Evolutionary conservation across 768 basidiomycete genomes (phyloP), one percentile per base, ranked within the genome.

Genomic region (Nidularia sp.): DNA sequence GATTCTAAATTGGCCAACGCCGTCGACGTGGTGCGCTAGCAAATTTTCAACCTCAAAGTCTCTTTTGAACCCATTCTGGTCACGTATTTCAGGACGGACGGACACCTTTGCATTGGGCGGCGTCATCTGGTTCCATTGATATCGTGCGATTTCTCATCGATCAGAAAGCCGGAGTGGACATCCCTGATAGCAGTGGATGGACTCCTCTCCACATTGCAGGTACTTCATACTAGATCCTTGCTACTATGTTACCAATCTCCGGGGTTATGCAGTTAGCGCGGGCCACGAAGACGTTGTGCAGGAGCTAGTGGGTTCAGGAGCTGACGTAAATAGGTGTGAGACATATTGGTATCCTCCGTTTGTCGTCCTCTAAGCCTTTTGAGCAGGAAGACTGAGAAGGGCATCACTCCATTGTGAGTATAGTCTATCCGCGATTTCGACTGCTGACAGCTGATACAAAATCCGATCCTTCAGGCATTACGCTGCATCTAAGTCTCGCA

Each of bases 401-500:
- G 92, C 7, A 67, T 93, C 29, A 90, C 87, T 2, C 81, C 93
- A 35, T 65, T 97, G 93, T 94, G 67, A 66, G 88, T 69, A 54
- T 47, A 39, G 45, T 49, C 32, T 45, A 50, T 52, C 18, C 18
- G 18, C 18, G 18, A 47, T 45, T 45, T 47, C 43, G 6, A 22
- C 34, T 65, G 46, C 53, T 54, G 33, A 49, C 48, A 36, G 55
- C 56, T 57, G 55, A 51, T 55, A 61, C 49, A 50, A 43, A 61
- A 43, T 36, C 52, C 58, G 36, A 35, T 56, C 55, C 50, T 63
- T 54, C 55, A 96, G 93, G 60, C 92, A 95, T 69, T 96, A 96
- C 62, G 92, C 93, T 31, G 93, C 93, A 44, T 96, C 93, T 32
- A 95, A 94, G 66, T 87, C 92, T 51, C 88, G 85, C 43, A 80